Evolutionary conservation across 2,329 filamentous ascomycete species (phyloP).

Genomic region (Penicillium sp.): DNA sequence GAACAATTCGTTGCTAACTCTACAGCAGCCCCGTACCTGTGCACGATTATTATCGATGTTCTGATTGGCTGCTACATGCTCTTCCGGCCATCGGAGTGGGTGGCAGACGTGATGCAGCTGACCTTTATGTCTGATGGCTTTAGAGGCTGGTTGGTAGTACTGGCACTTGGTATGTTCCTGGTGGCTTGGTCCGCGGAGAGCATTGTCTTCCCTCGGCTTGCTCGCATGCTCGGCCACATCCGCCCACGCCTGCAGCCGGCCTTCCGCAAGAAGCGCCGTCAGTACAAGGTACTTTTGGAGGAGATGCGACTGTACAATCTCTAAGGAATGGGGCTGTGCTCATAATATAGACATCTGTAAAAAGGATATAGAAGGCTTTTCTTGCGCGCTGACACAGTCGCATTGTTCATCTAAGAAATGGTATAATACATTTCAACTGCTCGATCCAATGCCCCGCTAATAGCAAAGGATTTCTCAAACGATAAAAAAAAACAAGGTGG

Average conservation of each 20-base stretch:
- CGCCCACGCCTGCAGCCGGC: constrained; percentile 62
- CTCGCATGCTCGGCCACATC: constrained; percentile 66
- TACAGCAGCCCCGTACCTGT: constrained; percentile 74
- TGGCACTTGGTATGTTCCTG: constrained; percentile 72
- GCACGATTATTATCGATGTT: constrained; percentile 72
- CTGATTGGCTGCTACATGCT: constrained; percentile 79
- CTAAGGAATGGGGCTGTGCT: neutral
- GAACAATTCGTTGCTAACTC: neutral
- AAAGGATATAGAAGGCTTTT: constrained; percentile 16
- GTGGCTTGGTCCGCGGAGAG: constrained; percentile 74
- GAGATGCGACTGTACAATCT: constrained; percentile 54
- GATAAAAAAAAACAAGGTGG: constrained; percentile 5
- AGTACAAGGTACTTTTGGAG: constrained; percentile 82
- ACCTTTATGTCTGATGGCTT: constrained; percentile 76
- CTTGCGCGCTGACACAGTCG: constrained; percentile 2
- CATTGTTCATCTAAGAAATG: constrained; percentile 19
- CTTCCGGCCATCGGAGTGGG: constrained; percentile 69
- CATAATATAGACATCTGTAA: constrained; percentile 3
- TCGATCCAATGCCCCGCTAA: constrained; percentile 5
- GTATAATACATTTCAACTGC: constrained; percentile 30
- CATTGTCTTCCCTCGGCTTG: constrained; percentile 69
- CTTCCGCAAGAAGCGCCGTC: constrained; percentile 76
- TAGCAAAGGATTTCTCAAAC: neutral
- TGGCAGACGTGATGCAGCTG: constrained; percentile 80
- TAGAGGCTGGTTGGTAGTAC: constrained; percentile 69